Conservation (phyloP, 371 early-diverging fungal genomes). For the Mucor piriformis region DNA sequence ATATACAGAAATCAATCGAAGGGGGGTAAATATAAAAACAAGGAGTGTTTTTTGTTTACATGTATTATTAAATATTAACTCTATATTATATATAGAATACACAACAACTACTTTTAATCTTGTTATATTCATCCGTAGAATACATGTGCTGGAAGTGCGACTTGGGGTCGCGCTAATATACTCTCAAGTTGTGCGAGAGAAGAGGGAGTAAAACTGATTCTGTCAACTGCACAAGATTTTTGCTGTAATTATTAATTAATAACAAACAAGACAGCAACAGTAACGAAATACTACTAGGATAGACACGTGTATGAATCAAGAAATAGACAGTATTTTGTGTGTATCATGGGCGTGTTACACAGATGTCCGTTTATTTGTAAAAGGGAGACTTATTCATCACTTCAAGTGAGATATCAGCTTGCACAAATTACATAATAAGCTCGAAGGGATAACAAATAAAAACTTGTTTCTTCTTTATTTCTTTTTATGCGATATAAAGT, state of each 20-base stretch:
- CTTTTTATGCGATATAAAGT: neutral
- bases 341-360: neutral
- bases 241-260: neutral
- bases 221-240: neutral
- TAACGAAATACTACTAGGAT: neutral
- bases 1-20: neutral
- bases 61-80: slow-evolving; percentile 2
- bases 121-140: neutral
- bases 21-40: neutral
- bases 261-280: neutral
- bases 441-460: neutral
- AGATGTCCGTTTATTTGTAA: neutral
- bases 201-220: neutral
- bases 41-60: neutral
- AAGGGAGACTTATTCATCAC: neutral
- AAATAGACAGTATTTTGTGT: neutral
- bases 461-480: neutral
- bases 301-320: neutral
- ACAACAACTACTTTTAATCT: slow-evolving; percentile 3
- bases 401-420: too few species aligned
- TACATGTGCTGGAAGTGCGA: neutral
- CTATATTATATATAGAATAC: slow-evolving; percentile 1
- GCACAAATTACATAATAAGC: too few species aligned
- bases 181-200: neutral
- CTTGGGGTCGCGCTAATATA: neutral